Evolutionary conservation across 2,329 filamentous ascomycete genomes (phyloP).

Genomic region (Boeremia exigua): DNA sequence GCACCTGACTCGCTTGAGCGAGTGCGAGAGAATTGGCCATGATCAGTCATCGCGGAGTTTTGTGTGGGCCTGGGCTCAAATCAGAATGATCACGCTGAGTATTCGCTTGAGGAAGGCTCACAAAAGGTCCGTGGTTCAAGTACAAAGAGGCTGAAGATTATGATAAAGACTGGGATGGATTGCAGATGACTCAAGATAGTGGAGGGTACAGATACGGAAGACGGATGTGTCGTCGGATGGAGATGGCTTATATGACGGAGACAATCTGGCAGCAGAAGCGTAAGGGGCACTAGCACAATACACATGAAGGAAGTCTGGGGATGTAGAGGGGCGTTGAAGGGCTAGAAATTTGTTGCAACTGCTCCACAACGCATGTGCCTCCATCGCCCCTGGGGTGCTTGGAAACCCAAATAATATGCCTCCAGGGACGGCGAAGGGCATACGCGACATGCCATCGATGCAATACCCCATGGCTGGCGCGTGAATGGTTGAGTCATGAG

Average conservation of each 20-base stretch:
- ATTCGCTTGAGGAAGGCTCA: neutral
- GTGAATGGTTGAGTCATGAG: neutral
- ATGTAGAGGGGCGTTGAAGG: neutral
- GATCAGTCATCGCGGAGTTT: neutral
- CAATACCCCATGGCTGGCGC: neutral
- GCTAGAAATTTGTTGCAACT: neutral
- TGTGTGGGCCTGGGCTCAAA: neutral
- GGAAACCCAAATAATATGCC: neutral
- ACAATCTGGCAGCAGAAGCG: neutral
- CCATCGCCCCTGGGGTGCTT: neutral
- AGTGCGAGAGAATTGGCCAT: neutral
- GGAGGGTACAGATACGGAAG: neutral
- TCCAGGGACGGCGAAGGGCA: neutral
- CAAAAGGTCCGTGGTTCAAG: no score
- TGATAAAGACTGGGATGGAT: no score
- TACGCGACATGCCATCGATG: neutral
- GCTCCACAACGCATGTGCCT: neutral
- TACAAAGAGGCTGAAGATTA: no score
- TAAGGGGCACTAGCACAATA: neutral
- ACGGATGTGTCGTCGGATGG: no score
- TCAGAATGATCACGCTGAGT: neutral
- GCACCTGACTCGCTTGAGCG: neutral
- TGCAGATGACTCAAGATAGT: neutral
- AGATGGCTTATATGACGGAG: neutral
- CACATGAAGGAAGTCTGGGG: neutral